Base-by-base conservation (phyloP, 164 flowering plant species). In the Magnolia kwangsiensis region DNA sequence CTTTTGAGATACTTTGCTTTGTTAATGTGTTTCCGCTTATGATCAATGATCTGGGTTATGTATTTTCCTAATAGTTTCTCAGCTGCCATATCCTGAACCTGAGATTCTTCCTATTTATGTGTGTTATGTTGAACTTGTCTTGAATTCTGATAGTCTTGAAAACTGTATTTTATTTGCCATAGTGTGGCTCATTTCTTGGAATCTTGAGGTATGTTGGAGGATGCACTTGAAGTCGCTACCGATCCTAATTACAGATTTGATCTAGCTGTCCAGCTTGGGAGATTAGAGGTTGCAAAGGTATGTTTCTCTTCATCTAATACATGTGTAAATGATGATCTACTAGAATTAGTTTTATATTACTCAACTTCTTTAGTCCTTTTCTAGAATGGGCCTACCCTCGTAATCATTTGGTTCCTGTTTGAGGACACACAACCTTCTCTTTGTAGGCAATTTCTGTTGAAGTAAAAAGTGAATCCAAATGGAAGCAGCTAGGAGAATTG, bases 401-500 rank as follows among this genome's bases (percentile, higher is more conserved):
- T n/a, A 55, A 8, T 63, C 8, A 58, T 51, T 66, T 49, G 1
- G 7, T 67, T 68, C 74, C 31, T 64, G 29, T 65, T 55, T 13
- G 24, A 74, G 27, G 63, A 37, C 61, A 71, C 65, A 68, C 49
- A 14, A 31, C 29, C 55, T 11, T 78, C 63, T 70, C 23, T 72
- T 74, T 84, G 67, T 87, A 96, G 99, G 92, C 84, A 74, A 96
- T 96, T 82, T 98, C 98, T 1, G 31, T 75, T 37, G 98, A 91
- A 83, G 91, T 88, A 67, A 87, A 92, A 71, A 96, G 97, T 79
- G 99, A 94, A 78, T 87, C 96, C 50, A 96, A 93, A 77, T 96
- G 99, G 99, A 96, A 94, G 88, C 97, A 96, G 77, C 85, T 96
- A 83, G 98, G 99, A 74, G 98, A 94, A 87, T 85, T 96, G 82